Base-by-base conservation (phyloP, 768 basidiomycete species). In the Pleurotus pulmonarius region DNA sequence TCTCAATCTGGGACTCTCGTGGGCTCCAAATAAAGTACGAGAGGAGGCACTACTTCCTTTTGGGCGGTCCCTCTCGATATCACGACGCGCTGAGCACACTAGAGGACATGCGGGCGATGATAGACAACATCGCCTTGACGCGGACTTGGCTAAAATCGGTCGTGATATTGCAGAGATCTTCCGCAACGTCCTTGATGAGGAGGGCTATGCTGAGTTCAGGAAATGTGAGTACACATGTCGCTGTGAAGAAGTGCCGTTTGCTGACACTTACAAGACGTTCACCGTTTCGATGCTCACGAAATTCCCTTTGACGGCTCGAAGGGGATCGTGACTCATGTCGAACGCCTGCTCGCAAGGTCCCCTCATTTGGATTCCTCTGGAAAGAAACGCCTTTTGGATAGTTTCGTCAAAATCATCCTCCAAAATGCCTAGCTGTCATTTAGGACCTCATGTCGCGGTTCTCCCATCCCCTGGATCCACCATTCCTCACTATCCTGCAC, bases 281-380 rank as follows among this genome's bases (percentile, higher is more conserved):
- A 83, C 65, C 82, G 82, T 58, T 91, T 87, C 63, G 89, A 91
- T 66, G 85, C 84, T 16, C 81, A 86, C 59, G 75, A 82, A 43
- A 90, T 92, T 46, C 85, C 87, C 3, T 83, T 91, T 49, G 87
- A 91, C 57, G 89, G 89, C 13, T 82, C 87, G 9, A 76, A 73
- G 29, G 90, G 90, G 18, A 83, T 92, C 41, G 74, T 90, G n/a
- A 65, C 75, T 24, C 82, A 80, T 43, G 84, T 89, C 5, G 82
- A 84, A 62, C 75, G 77, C 45, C 74, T 92, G 38, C 75, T 92
- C 53, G 73, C 73, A 48, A 71, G 73, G 44, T 73, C 84, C 4
- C 74, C 76, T 20, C 69, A 71, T 57, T 67, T 87, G 51, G 66
- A 65, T 58, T 70, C 73, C 41, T 77, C 80, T 51, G 78, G 70